Conservation (phyloP, 2,329 filamentous ascomycete species). For the Chrysoporthe deuterocubensis region DNA sequence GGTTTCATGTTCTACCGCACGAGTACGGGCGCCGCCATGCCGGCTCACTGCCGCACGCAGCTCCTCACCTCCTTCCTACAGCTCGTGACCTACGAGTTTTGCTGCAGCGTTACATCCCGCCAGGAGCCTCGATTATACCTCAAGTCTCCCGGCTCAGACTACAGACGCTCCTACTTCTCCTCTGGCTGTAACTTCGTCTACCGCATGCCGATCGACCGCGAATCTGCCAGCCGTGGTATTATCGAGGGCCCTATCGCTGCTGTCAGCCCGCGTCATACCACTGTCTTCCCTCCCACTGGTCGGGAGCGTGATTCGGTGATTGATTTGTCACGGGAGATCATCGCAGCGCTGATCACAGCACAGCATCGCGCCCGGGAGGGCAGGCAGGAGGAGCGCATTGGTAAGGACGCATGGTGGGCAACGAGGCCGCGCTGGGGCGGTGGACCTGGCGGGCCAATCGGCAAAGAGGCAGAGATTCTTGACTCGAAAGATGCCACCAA, state of each 20-base stretch:
- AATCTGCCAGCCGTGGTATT: constrained; percentile 61
- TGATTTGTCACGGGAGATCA: constrained; percentile 64
- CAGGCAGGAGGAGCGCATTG: constrained; percentile 58
- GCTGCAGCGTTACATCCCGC: constrained; percentile 63
- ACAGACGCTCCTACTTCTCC: constrained; percentile 58
- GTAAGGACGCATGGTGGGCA: constrained; percentile 66
- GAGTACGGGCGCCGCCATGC: constrained; percentile 58
- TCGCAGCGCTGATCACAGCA: constrained; percentile 64
- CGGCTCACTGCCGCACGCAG: constrained; percentile 59
- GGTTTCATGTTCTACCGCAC: constrained; percentile 48
- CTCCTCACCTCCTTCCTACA: constrained; percentile 65
- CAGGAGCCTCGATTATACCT: constrained; percentile 64
- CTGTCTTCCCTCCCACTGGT: constrained; percentile 49
- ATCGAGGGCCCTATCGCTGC: constrained; percentile 66
- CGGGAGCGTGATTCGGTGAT: constrained; percentile 60
- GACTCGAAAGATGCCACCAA: constrained; percentile 41
- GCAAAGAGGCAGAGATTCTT: constrained; percentile 52
- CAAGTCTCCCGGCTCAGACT: constrained; percentile 39
- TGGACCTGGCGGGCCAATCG: constrained; percentile 64
- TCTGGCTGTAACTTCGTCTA: constrained; percentile 64
- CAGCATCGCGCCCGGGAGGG: constrained; percentile 66
- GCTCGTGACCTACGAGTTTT: constrained; percentile 68
- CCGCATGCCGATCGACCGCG: constrained; percentile 62
- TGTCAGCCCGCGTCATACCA: constrained; percentile 61
- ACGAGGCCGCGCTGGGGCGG: constrained; percentile 66